Evolutionary conservation across 768 basidiomycete genomes (phyloP), one percentile per base, ranked within the genome.

Genomic region (Pleurotus pulmonarius): DNA sequence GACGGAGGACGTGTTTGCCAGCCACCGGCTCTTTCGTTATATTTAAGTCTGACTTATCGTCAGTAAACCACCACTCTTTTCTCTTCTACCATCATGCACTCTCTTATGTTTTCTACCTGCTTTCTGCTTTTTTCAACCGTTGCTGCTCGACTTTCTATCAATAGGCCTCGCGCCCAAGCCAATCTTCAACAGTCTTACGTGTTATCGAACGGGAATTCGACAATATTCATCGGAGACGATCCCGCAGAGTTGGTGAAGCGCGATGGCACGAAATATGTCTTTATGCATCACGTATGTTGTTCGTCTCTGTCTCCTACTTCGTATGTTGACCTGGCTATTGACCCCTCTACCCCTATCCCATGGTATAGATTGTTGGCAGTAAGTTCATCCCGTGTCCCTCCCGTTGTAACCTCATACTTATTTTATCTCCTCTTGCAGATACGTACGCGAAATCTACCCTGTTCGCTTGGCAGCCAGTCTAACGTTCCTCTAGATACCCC

Each of bases 231-330:
- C 16, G 58, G 49, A 1, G 66, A 69, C 46, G 58, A 67, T 56
- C 65, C 66, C 22, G 49, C 60, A 13, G 69, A 70, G 47, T 58
- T 77, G 20, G 57, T 62, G 46, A 77, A 75, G 59, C 67, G 76
- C 45, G 75, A 72, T 63, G 72, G 71, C n/a, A 64, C 69, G 4
- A 79, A 77, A 70, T 78, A 79, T 61, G 75, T 80, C 15, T 78
- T 80, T 57, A 79, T 80, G 76, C 78, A 82, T 56, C 73, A 77
- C 67, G 80, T 79, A 63, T 47, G 77, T 66, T 24, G 26, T 13
- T 53, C 2, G 13, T 16, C 54, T 24, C 52, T 24, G 24, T 37
- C 44, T 37, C 12, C 29, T 34, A 11, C 29, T 34, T 34, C 9
- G 29, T 8, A 34, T 9, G 29, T 34, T 34, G 29, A 34, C 29